Evolutionary conservation across 495 filamentous ascomycete species (phyloP), one percentile per base, ranked within the genome.

Genomic region (Aspergillus haitiensis): DNA sequence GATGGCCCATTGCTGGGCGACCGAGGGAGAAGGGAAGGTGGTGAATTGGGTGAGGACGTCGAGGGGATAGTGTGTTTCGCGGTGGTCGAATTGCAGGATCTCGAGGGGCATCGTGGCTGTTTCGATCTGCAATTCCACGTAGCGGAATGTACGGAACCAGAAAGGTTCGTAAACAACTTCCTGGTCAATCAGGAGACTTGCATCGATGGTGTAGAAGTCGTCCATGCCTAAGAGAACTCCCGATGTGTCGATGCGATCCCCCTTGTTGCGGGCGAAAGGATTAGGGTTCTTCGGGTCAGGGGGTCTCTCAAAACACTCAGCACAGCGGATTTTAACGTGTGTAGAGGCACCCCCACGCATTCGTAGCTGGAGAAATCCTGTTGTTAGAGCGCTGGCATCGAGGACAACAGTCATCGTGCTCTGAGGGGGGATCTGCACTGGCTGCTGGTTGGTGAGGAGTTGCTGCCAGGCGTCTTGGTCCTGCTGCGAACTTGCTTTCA

Each of bases 61-160:
- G 0, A 70, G 59, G 3, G 68, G 68, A 44, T 69, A 72, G 35
- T 59, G 57, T 0, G 62, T 67, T 39, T 64, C 56, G 5, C 64
- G 60, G 21, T 65, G 40, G 15, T 55, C 64, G 4, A 70, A 35
- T 0, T 27, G 13, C 2, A 47, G 51, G 3, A 67, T 27, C 2
- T 18, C 54, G 11, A 69, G 27, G 27, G 60, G 53, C 5, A 50
- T 47, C 0, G 52, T 15, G 9, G 16, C 16, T 1, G 65, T 58
- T n/a, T 37, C 39, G 39, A 70, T 68, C 0, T 56, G 32, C 1
- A 68, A 31, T 39, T 66, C 49, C 18, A 66, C n/a, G 37, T 67
- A 72, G 57, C 70, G 67, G 55, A 72, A 70, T 40, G 65, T 64
- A 16, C 70, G 64, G 52, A 70, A 68, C 65, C 65, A 68, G 52